These are phyloP conservation scores for Neurospora hispaniola DNA, from an alignment of 495 filamentous ascomycete genomes.

Conservation along the genomic window DNA sequence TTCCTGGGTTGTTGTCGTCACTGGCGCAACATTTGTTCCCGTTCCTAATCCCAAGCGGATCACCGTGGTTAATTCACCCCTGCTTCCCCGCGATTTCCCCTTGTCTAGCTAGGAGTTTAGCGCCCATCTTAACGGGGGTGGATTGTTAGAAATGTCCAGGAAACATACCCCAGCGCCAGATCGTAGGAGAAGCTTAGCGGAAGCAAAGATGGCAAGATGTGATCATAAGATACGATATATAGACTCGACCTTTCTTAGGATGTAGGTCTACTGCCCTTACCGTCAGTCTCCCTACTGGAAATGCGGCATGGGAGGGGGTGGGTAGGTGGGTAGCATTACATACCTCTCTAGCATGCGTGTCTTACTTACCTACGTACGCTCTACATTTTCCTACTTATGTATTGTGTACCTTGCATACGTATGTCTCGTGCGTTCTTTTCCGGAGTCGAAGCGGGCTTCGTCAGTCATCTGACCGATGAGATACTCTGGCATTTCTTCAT, in stretches of 20 bases:
- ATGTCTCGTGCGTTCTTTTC: background rate
- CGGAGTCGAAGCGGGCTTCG: background rate
- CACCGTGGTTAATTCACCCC: background rate
- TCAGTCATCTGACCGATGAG: background rate
- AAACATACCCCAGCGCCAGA: no score
- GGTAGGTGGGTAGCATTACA: background rate
- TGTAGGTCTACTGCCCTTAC: no score
- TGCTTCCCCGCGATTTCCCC: background rate
- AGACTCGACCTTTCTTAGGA: background rate
- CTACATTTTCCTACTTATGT: background rate
- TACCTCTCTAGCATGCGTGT: background rate
- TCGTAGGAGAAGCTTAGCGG: no score
- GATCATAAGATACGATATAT: background rate
- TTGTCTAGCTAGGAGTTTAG: background rate
- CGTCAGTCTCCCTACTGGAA: background rate
- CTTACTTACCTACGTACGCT: background rate
- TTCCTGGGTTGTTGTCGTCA: background rate
- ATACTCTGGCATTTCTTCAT: background rate
- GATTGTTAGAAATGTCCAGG: no score
- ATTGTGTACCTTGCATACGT: background rate
- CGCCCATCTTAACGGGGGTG: background rate
- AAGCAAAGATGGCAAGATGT: no score
- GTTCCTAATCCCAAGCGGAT: background rate
- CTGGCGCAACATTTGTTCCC: background rate
- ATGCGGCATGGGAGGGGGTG: background rate